A percentile compares a stretch with the other conserved stretches of the same genome.
Evolutionary conservation across 192 early-diverging fungal genomes (phyloP).

Genomic region (Cladochytrium replicatum): DNA sequence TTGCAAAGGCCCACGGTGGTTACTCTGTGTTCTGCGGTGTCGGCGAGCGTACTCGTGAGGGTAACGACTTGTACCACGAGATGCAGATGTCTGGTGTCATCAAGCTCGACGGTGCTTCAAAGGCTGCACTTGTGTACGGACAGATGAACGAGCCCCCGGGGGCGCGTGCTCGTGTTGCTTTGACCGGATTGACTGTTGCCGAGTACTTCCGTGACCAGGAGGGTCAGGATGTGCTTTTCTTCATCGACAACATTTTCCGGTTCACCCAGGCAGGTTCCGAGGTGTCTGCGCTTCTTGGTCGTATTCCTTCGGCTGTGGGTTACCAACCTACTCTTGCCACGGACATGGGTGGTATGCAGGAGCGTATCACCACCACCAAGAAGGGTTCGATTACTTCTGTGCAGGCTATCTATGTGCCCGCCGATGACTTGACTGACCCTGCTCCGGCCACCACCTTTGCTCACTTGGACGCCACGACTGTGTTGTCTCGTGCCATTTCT

Average conservation of each 20-base stretch:
- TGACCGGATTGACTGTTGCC: slow-evolving; percentile 95
- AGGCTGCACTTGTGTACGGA: slow-evolving; percentile 93
- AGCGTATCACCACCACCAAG: slow-evolving; percentile 99
- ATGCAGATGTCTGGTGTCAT: slow-evolving; percentile 84
- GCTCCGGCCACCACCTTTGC: slow-evolving; percentile 98
- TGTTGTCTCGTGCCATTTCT: slow-evolving; percentile 95
- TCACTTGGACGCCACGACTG: slow-evolving; percentile 98
- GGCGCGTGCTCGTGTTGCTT: slow-evolving; percentile 95
- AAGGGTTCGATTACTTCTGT: slow-evolving; percentile 99
- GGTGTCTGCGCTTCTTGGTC: slow-evolving; percentile 96
- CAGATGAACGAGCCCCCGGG: slow-evolving; percentile 99
- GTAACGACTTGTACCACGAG: slow-evolving; percentile 99
- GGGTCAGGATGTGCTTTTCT: slow-evolving; percentile 98
- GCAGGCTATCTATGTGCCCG: slow-evolving; percentile 93
- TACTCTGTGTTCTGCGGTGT: slow-evolving; percentile 98
- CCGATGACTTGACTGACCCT: slow-evolving; percentile 99
- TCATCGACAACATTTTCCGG: slow-evolving; percentile 99
- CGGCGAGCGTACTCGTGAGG: slow-evolving; percentile 98
- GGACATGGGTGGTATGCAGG: slow-evolving; percentile 99
- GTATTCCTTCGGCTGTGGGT: slow-evolving; percentile 99
- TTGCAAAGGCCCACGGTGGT: slow-evolving; percentile 97
- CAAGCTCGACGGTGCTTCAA: slow-evolving; percentile 86
- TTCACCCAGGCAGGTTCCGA: slow-evolving; percentile 99
- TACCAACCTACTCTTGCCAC: slow-evolving; percentile 98
- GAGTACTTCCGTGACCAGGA: slow-evolving; percentile 99